phyloP scores from a whole-genome alignment of 1,139 yeast genomes.

The Nakaseomyces glabratus region DNA sequence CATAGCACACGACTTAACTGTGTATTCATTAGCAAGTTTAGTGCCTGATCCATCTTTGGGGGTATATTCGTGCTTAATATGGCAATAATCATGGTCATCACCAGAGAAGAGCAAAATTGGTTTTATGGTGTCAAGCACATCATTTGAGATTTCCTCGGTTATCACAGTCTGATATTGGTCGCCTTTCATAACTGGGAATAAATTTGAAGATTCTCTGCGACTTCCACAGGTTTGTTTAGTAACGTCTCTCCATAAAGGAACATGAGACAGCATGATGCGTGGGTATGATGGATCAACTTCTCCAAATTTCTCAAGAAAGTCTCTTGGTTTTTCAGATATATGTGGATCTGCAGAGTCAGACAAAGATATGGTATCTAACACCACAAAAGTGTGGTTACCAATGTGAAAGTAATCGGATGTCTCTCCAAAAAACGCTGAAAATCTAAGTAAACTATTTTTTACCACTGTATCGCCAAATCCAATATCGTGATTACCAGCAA shows the following conservation, averaged over 20 bases:
- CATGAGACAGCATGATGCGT: constrained; percentile 65
- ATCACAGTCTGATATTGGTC: constrained; percentile 72
- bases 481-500: constrained; percentile 95
- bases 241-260: constrained; percentile 60
- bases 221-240: constrained; percentile 55
- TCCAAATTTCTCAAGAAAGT: constrained; percentile 26
- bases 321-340: constrained; percentile 37
- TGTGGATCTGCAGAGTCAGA: constrained; percentile 41
- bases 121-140: constrained; percentile 44
- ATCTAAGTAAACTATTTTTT: constrained; percentile 49
- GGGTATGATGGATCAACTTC: constrained; percentile 40
- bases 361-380: constrained; percentile 74
- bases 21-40: constrained; percentile 55
- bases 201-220: constrained; percentile 50
- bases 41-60: constrained; percentile 26
- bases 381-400: constrained; percentile 71
- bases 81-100: constrained; percentile 95
- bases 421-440: constrained; percentile 64
- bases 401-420: constrained; percentile 46
- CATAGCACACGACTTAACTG: constrained; percentile 86
- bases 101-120: constrained; percentile 79
- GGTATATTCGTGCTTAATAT: constrained; percentile 49
- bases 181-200: constrained; percentile 64
- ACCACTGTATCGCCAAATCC: constrained; percentile 72
- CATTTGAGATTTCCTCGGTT: constrained; percentile 47